Base-by-base conservation (phyloP, 192 early-diverging fungal genomes). In the Coemansia sp. region DNA sequence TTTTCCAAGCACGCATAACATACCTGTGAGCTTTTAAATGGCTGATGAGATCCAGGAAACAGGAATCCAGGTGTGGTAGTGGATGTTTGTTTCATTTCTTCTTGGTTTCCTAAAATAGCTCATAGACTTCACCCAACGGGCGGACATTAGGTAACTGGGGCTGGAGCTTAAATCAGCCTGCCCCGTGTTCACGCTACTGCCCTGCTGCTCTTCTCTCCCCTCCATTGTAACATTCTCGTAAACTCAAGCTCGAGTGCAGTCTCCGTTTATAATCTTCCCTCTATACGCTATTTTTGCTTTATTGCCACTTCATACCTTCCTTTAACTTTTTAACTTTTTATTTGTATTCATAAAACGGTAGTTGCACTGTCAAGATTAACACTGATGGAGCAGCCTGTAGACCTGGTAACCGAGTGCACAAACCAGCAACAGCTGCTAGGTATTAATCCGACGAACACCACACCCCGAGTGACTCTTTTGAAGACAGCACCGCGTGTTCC, bases 401-500 rank as follows among this genome's bases (percentile, higher is more conserved):
- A n/a, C 15, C n/a, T 20, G n/a, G 46, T 5, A 48, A 48, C n/a
- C 46, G 6, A 4, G 7, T 18, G n/a, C 46, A 5, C n/a, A 48
- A 15, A 48, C n/a, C 17, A 18, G 54, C 54, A 17, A 18, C 54
- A 31, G 34, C 23, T 18, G 34, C 54, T 56, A 15, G 54, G 28
- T 31, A 38, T 23, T 14, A 14, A 12, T 21, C 8, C 36, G 4
- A 23, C 9, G 10, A 3, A 7, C 37, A 42, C 4, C 23, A 7
- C 12, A 1, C 24, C 8, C 8, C 11, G 15, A 10, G 4, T 42
- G 12, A 5, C 18, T 5, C 57, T 24, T 18, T 26, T 46, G 42
- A 69, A 54, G 7, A 67, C 67, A 0, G 59, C 62, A 10, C 76
- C 76, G n/a, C 71, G 76, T 23, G 67, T 79, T 4, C 71, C 76